phyloP scores from a whole-genome alignment of 352 stramenopile genomes.

The Globisporangium cylindrosporum region DNA sequence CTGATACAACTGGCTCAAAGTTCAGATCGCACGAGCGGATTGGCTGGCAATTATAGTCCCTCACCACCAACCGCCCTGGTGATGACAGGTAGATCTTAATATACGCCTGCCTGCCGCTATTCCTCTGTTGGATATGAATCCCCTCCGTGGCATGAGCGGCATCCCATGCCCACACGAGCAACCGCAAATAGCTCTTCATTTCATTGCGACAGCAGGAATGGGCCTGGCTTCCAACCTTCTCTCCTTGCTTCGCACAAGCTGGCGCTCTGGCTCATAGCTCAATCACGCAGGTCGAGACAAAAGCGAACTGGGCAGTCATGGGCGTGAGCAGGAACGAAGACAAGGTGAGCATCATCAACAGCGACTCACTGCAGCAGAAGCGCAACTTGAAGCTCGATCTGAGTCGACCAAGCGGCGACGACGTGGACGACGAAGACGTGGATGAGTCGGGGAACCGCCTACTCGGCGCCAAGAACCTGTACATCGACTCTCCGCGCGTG shows the following conservation, averaged over 20 bases:
- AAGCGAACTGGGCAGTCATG: conserved; percentile 6
- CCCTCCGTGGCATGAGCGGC: too few species aligned
- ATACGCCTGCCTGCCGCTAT: not conserved
- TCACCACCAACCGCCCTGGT: not conserved
- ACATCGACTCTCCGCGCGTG: conserved; percentile 66
- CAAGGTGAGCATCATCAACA: conserved; percentile 49
- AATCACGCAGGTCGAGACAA: conserved; percentile 11
- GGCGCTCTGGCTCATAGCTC: conserved; percentile 1
- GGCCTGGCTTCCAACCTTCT: not conserved
- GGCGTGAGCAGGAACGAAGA: conserved; percentile 35
- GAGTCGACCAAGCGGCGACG: conserved; percentile 18
- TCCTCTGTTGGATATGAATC: not conserved
- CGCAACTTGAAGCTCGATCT: conserved; percentile 29
- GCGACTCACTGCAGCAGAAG: conserved; percentile 42
- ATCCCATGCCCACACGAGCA: not conserved
- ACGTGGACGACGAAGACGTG: conserved; percentile 26
- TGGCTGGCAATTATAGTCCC: not conserved
- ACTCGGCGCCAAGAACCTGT: conserved; percentile 48
- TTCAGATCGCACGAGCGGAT: not conserved
- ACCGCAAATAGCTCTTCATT: not conserved
- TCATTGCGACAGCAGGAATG: not conserved
- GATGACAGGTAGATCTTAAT: not conserved
- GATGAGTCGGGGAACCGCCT: conserved; percentile 46
- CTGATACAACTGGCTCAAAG: not conserved
- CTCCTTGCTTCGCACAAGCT: not conserved